These are phyloP conservation scores for Pythium pyrilobum DNA, from an alignment of 352 stramenopile genomes.

Conservation along the genomic window DNA sequence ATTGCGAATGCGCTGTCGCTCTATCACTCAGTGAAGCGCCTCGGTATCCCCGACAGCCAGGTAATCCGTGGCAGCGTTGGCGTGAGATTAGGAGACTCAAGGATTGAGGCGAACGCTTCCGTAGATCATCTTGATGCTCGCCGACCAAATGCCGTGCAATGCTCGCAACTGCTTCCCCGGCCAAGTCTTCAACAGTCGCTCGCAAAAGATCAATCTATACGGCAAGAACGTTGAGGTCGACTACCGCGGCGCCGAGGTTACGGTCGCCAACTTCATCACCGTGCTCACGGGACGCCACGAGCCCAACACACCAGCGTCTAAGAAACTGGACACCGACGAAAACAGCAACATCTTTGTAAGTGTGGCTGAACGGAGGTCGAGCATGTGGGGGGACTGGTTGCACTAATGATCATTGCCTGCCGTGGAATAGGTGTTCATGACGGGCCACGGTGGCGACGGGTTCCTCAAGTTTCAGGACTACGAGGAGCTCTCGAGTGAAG, in stretches of 20 bases:
- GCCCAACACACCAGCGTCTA: conserved; percentile 83
- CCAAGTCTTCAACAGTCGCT: conserved; percentile 87
- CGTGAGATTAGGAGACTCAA: neutral
- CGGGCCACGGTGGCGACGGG: conserved; percentile 95
- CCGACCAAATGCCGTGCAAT: conserved; percentile 95
- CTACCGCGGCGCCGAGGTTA: conserved; percentile 95
- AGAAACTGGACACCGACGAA: conserved; percentile 85
- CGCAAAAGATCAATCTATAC: conserved; percentile 90
- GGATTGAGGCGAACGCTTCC: neutral
- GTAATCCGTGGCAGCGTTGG: conserved; percentile 16
- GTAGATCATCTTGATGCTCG: conserved; percentile 95
- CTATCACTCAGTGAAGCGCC: conserved; percentile 90
- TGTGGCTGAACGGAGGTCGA: neutral
- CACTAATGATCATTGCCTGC: neutral
- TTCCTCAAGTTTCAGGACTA: conserved; percentile 99
- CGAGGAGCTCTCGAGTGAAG: conserved; percentile 94
- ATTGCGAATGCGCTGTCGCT: conserved; percentile 93
- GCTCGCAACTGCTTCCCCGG: conserved; percentile 87
- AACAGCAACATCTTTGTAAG: conserved; percentile 83
- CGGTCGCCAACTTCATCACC: conserved; percentile 95
- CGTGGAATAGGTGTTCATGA: conserved; percentile 77
- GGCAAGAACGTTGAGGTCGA: conserved; percentile 92
- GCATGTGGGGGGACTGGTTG: conserved; percentile 12
- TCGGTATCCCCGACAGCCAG: conserved; percentile 93
- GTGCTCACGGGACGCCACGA: conserved; percentile 89